Conservation (phyloP, 2,329 filamentous ascomycete genomes). For the Daldinia sp. region DNA sequence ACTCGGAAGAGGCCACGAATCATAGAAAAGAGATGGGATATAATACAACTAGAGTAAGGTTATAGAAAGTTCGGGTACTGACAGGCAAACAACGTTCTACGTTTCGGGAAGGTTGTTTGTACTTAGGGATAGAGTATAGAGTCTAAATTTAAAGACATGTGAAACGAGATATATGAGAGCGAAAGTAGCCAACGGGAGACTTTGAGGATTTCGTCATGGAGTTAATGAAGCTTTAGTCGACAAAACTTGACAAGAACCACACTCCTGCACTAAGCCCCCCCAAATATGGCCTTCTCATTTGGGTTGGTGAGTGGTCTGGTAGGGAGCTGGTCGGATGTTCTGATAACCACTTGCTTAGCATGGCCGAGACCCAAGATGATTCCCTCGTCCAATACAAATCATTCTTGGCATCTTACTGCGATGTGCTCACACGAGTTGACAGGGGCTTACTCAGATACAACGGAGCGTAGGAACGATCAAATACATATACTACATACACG, state of each 20-base stretch:
- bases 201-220: slow-evolving; percentile 32
- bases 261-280: slow-evolving; percentile 34
- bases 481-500: slow-evolving; percentile 4
- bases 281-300: slow-evolving; percentile 37
- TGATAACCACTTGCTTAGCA: slow-evolving; percentile 22
- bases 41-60: slow-evolving; percentile 23
- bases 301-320: slow-evolving; percentile 35
- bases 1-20: slow-evolving; percentile 11
- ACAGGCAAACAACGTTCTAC: slow-evolving; percentile 10
- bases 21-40: slow-evolving; percentile 25
- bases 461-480: slow-evolving; percentile 16
- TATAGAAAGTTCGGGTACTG: slow-evolving; percentile 38
- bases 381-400: slow-evolving; percentile 26
- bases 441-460: slow-evolving; percentile 40
- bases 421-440: slow-evolving; percentile 31
- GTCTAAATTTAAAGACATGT: slow-evolving; percentile 39
- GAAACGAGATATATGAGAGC: slow-evolving; percentile 31
- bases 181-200: slow-evolving; percentile 24
- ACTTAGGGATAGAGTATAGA: slow-evolving; percentile 32
- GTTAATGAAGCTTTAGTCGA: slow-evolving; percentile 38
- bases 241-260: slow-evolving; percentile 3
- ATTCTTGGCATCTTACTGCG: slow-evolving; percentile 43
- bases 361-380: slow-evolving; percentile 17
- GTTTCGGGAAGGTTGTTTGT: slow-evolving; percentile 19
- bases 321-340: slow-evolving; percentile 22